These are phyloP conservation scores for Linum tenue DNA, from an alignment of 345 rosid genomes.

Conservation along the genomic window DNA sequence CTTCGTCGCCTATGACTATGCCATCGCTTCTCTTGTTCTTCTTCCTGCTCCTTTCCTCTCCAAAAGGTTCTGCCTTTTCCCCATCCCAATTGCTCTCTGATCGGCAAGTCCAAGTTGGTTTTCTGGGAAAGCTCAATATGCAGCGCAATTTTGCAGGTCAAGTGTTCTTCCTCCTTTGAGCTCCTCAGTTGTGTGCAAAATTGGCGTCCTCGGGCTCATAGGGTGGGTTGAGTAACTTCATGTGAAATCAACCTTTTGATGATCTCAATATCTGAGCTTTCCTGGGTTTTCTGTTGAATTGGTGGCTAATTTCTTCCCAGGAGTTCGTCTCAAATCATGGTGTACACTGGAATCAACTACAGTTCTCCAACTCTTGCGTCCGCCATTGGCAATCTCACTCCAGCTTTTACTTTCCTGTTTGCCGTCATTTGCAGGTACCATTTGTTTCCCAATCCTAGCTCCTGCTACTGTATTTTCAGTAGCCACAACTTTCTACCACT, in stretches of 20 bases:
- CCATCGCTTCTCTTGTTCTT: slow-evolving; percentile 74
- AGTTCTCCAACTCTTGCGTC: slow-evolving; percentile 92
- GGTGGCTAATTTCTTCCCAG: slow-evolving; percentile 21
- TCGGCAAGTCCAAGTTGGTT: not conserved
- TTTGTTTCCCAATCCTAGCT: not conserved
- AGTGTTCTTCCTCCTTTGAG: slow-evolving; percentile 60
- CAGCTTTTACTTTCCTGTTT: slow-evolving; percentile 86
- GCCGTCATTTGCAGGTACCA: slow-evolving; percentile 67
- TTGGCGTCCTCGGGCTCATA: slow-evolving; percentile 65
- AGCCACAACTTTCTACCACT: not conserved
- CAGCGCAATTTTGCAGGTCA: slow-evolving; percentile 43
- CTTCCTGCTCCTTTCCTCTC: slow-evolving; percentile 79
- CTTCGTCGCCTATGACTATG: slow-evolving; percentile 67
- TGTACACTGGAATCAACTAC: slow-evolving; percentile 69
- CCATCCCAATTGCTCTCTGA: not conserved
- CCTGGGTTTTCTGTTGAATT: too few species aligned
- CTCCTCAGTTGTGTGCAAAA: slow-evolving; percentile 46
- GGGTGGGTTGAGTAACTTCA: slow-evolving; percentile 35
- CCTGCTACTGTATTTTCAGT: not conserved
- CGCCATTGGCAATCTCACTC: slow-evolving; percentile 89
- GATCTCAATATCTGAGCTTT: too few species aligned
- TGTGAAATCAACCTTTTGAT: too few species aligned
- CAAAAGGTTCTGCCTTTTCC: slow-evolving; percentile 31
- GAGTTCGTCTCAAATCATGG: slow-evolving; percentile 70
- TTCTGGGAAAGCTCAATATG: not conserved